Evolutionary conservation across 345 rosid species (phyloP).

Genomic region (Schrenkiella parvula): DNA sequence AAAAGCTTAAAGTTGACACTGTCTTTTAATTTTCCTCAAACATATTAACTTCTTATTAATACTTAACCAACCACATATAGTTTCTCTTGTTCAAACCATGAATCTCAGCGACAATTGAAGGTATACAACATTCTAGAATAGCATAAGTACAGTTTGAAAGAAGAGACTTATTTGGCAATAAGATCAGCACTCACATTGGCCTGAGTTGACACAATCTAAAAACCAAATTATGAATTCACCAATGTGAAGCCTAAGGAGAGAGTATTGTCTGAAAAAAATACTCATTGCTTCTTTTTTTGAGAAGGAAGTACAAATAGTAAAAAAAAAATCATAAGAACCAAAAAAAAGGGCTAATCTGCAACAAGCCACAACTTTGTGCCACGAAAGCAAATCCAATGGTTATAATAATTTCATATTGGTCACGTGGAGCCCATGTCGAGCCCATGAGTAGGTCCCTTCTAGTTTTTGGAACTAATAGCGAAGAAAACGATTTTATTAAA

Average conservation of each 20-base stretch:
- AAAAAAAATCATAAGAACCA: background rate
- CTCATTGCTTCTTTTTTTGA: background rate
- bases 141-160: too few relatives aligned
- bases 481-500: background rate
- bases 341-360: background rate
- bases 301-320: background rate
- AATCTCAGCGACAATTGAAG: too few relatives aligned
- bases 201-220: background rate
- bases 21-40: too few relatives aligned
- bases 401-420: background rate
- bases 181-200: too few relatives aligned
- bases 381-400: constrained; percentile 2
- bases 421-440: constrained; percentile 24
- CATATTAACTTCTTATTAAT: too few relatives aligned
- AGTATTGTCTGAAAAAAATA: background rate
- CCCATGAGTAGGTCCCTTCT: constrained; percentile 14
- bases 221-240: background rate
- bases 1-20: too few relatives aligned
- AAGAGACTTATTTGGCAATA: too few relatives aligned
- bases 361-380: background rate
- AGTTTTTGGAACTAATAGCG: constrained; percentile 19
- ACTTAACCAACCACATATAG: too few relatives aligned
- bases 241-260: background rate
- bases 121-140: too few relatives aligned
- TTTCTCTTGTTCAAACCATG: too few relatives aligned